Evolutionary conservation across 192 early-diverging fungal species (phyloP).

Genomic region (Entrophospora sp.): DNA sequence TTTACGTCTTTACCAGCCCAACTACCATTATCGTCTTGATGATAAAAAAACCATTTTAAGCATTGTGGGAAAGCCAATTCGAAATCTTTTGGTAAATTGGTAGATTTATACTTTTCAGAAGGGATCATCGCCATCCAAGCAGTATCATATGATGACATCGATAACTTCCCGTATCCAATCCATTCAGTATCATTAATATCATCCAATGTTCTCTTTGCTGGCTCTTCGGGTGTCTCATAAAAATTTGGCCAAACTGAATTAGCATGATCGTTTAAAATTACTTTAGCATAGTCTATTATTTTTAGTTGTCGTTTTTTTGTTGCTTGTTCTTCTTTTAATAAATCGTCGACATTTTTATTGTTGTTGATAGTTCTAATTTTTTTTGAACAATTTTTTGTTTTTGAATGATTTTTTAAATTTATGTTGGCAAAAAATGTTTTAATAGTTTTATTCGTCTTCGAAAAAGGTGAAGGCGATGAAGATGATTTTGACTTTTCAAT

Average conservation of each 20-base stretch:
- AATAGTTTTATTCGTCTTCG: too few species aligned
- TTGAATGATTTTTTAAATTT: too few species aligned
- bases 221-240: not conserved
- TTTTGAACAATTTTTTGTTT: too few species aligned
- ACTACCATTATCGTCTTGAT: not conserved
- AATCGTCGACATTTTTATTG: too few species aligned
- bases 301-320: too few species aligned
- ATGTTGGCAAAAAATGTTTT: too few species aligned
- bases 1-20: not conserved
- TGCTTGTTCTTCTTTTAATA: too few species aligned
- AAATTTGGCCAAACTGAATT: not conserved
- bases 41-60: constrained; percentile 1
- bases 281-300: not conserved
- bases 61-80: constrained; percentile 5
- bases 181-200: not conserved
- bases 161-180: constrained; percentile 1
- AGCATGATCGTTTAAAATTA: not conserved
- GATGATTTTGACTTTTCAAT: too few species aligned
- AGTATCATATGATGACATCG: constrained; percentile 16
- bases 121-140: constrained; percentile 17
- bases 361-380: too few species aligned
- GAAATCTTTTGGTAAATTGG: not conserved
- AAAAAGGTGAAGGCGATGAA: too few species aligned
- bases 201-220: not conserved
- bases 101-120: not conserved